Evolutionary conservation across 2,329 filamentous ascomycete genomes (phyloP).

Genomic region (Cercospora beticola): DNA sequence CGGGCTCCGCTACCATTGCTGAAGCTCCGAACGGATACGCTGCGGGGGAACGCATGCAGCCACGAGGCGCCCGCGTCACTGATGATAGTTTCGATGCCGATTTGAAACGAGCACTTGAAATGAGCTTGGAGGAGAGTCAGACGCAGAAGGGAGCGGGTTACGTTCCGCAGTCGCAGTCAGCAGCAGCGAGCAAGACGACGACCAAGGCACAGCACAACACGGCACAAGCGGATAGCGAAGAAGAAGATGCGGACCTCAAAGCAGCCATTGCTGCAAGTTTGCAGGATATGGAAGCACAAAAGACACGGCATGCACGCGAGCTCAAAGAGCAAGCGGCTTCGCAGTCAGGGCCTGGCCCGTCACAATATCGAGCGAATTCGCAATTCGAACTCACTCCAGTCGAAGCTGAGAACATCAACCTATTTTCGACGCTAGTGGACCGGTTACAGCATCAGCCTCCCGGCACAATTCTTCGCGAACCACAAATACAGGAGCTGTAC

Average conservation of each 20-base stretch:
- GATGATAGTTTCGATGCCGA: conserved; percentile 88
- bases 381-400: conserved; percentile 92
- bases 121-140: conserved; percentile 94
- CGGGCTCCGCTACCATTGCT: conserved; percentile 4
- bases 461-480: conserved; percentile 92
- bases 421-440: conserved; percentile 92
- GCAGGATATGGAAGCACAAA: conserved; percentile 97
- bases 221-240: conserved; percentile 55
- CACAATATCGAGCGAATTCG: conserved; percentile 69
- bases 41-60: conserved; percentile 66
- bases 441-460: conserved; percentile 91
- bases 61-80: conserved; percentile 73
- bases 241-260: conserved; percentile 89
- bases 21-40: not conserved
- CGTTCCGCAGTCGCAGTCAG: conserved; percentile 55
- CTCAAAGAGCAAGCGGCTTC: conserved; percentile 68
- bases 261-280: conserved; percentile 93
- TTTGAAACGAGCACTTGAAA: conserved; percentile 85
- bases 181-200: conserved; percentile 23
- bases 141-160: conserved; percentile 69
- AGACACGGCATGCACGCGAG: conserved; percentile 80
- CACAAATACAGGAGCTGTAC: conserved; percentile 96
- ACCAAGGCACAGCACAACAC: conserved; percentile 28
- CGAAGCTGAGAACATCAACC: conserved; percentile 95
- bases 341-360: conserved; percentile 54